Evolutionary conservation across 2,329 filamentous ascomycete genomes (phyloP).

Genomic region (Eurotiales sp.): DNA sequence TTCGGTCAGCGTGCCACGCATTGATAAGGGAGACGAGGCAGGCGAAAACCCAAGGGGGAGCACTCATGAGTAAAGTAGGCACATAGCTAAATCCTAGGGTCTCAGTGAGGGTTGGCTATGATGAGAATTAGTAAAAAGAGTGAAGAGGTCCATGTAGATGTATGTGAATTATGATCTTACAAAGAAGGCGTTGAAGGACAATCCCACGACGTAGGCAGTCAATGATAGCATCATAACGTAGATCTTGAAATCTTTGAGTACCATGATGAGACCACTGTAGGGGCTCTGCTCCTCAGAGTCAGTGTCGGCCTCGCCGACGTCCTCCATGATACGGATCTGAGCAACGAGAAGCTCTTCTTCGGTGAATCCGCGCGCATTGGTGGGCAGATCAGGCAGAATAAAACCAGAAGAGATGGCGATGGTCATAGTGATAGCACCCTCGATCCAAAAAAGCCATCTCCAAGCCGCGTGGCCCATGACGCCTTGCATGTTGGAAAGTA

Average conservation of each 20-base stretch:
- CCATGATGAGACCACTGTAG: constrained; percentile 51
- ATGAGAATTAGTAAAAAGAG: neutral
- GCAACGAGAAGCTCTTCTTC: constrained; percentile 57
- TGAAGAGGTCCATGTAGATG: neutral
- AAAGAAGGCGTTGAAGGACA: neutral
- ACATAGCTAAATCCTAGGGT: constrained; percentile 44
- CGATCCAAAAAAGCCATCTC: constrained; percentile 52
- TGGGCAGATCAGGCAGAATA: constrained; percentile 65
- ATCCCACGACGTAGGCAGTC: neutral
- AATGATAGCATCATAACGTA: constrained; percentile 29
- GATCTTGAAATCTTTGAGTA: constrained; percentile 56
- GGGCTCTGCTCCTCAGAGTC: constrained; percentile 52
- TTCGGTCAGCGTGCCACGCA: constrained; percentile 67
- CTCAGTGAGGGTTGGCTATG: constrained; percentile 36
- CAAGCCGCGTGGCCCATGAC: constrained; percentile 38
- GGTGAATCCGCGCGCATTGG: constrained; percentile 57
- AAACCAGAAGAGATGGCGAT: constrained; percentile 28
- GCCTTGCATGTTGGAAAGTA: constrained; percentile 31
- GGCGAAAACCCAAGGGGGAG: constrained; percentile 60
- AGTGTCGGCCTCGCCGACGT: constrained; percentile 61
- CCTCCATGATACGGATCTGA: constrained; percentile 59
- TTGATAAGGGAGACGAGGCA: constrained; percentile 62
- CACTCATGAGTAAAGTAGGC: constrained; percentile 59
- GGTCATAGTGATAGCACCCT: constrained; percentile 29
- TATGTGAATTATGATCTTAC: neutral